phyloP scores from a whole-genome alignment of 2,329 filamentous ascomycete genomes.

The Monosporascus sp. region DNA sequence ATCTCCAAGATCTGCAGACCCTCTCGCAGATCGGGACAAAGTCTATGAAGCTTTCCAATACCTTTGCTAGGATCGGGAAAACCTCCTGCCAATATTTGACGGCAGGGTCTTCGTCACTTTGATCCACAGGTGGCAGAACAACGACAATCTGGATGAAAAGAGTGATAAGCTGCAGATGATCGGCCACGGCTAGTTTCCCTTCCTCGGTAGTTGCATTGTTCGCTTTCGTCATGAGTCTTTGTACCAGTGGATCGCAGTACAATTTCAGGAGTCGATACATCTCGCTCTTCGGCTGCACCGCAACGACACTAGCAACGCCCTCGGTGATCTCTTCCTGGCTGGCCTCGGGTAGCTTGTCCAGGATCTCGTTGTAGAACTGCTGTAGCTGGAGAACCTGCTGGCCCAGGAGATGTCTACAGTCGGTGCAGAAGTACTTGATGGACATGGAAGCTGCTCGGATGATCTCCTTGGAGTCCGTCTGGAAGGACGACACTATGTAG shows the following conservation, averaged over 20 bases:
- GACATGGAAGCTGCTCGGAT: slow-evolving; percentile 86
- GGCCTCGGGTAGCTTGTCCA: slow-evolving; percentile 76
- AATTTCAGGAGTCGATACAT: slow-evolving; percentile 82
- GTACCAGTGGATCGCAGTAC: slow-evolving; percentile 87
- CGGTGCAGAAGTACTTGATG: slow-evolving; percentile 95
- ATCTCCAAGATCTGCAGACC: slow-evolving; percentile 90
- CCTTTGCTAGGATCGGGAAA: slow-evolving; percentile 78
- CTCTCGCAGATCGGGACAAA: slow-evolving; percentile 89
- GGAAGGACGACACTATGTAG: slow-evolving; percentile 91
- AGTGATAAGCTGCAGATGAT: slow-evolving; percentile 88
- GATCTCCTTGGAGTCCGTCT: slow-evolving; percentile 83
- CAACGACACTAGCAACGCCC: slow-evolving; percentile 86
- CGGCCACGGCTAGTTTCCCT: slow-evolving; percentile 80
- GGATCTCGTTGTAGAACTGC: slow-evolving; percentile 82
- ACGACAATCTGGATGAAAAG: slow-evolving; percentile 75
- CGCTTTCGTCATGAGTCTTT: slow-evolving; percentile 79
- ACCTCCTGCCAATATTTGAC: slow-evolving; percentile 96
- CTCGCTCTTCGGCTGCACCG: slow-evolving; percentile 74
- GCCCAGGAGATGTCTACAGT: slow-evolving; percentile 83
- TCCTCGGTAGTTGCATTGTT: slow-evolving; percentile 79
- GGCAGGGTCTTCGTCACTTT: slow-evolving; percentile 73
- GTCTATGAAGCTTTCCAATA: slow-evolving; percentile 80
- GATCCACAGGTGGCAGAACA: slow-evolving; percentile 64
- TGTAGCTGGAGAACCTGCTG: slow-evolving; percentile 82
- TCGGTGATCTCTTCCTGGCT: slow-evolving; percentile 97